Percentiles rank a stretch among this genome's conserved stretches.
Conservation (phyloP, 805 yeast species). For the Saccharomycopsis fibuligera region DNA sequence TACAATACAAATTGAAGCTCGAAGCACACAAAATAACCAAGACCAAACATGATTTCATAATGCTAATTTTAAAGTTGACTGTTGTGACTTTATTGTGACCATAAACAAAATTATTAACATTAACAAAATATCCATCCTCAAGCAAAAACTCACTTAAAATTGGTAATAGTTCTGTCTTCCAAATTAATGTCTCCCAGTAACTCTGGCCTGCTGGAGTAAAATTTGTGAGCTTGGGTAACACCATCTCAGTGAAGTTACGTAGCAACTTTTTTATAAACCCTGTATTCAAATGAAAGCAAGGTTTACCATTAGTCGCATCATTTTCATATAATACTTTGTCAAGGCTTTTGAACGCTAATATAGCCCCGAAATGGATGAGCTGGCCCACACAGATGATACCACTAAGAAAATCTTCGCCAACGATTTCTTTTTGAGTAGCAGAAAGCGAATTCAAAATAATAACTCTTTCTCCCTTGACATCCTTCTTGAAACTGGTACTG, state of each 20-base stretch:
- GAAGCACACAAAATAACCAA: neutral
- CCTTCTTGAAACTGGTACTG: too few species aligned
- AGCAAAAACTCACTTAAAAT: constrained; percentile 2
- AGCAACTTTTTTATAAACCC: neutral
- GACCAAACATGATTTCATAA: neutral
- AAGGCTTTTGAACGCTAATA: too few species aligned
- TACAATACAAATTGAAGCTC: neutral
- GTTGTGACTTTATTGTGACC: neutral
- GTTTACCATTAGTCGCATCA: neutral
- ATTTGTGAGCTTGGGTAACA: neutral
- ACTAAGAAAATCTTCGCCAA: too few species aligned
- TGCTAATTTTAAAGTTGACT: neutral
- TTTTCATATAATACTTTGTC: too few species aligned
- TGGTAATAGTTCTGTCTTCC: neutral
- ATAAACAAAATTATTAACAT: neutral
- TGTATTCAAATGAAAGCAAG: neutral
- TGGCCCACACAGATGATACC: too few species aligned
- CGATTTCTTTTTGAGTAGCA: too few species aligned
- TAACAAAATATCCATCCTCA: neutral
- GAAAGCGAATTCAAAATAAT: too few species aligned
- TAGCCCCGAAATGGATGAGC: too few species aligned
- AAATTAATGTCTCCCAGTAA: constrained; percentile 2
- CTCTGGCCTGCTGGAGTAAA: neutral
- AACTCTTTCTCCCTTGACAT: too few species aligned
- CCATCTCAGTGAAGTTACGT: neutral